Evolutionary conservation across 768 basidiomycete species (phyloP), one percentile per base, ranked within the genome.

Genomic region (Lenzites betulinus): DNA sequence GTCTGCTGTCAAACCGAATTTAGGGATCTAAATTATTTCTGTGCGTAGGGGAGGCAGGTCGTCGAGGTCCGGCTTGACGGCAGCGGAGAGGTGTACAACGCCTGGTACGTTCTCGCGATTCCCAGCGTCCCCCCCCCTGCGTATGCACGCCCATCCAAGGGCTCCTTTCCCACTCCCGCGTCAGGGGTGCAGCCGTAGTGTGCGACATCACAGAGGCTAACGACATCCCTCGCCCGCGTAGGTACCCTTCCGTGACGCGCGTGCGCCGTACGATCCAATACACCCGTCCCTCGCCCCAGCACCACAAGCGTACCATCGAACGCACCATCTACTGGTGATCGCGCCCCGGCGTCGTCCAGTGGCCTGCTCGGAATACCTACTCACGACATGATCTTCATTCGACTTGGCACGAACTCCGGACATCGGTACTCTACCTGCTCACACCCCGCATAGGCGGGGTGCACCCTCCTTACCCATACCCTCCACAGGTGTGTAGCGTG

Each of bases 171-270:
- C 12, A 36, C n/a, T n/a, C n/a, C n/a, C n/a, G n/a, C n/a, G n/a
- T n/a, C n/a, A n/a, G n/a, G n/a, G n/a, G n/a, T n/a, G n/a, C n/a
- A n/a, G n/a, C n/a, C n/a, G n/a, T n/a, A n/a, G n/a, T n/a, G 2
- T 16, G n/a, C 35, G 33, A 36, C 15, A 12, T 36, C 9, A 33
- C 58, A 20, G 58, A 13, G 67, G 41, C 64, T 55, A 30, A 46
- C 51, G 47, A 39, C 48, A 26, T 41, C n/a, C 56, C 15, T 35
- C 13, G 6, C n/a, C n/a, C 13, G 43, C 48, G 36, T 58, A 89
- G 87, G 85, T 87, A 88, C 69, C 92, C 90, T n/a, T 78, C 83
- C 46, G 86, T 93, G 51, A 89, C 89, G 59, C 88, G 89, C 64
- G 84, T 93, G 57, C 83, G 81, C 68, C 88, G 92, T 63, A 88